Conservation (phyloP, 225 moss, liverwort and hornwort species). For the Sphagnum contortum region DNA sequence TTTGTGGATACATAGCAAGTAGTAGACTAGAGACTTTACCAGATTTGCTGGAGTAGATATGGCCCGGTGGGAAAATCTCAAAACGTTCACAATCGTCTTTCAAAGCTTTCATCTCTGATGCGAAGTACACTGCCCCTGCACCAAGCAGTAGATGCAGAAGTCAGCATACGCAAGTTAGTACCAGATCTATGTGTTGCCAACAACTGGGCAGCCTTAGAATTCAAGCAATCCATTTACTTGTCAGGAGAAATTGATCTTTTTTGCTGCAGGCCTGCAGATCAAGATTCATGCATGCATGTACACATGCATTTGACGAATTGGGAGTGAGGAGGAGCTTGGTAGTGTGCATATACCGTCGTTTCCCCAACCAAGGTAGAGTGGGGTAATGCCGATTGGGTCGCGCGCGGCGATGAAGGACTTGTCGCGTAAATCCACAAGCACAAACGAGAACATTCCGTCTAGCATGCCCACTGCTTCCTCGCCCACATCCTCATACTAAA, state of each 20-base stretch:
- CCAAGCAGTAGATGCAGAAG: not conserved
- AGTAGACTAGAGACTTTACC: slow-evolving; percentile 10
- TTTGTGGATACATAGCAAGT: too few relatives aligned
- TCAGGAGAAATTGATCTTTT: too few relatives aligned
- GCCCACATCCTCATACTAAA: slow-evolving; percentile 73
- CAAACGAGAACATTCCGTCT: slow-evolving; percentile 91
- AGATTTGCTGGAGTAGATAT: slow-evolving; percentile 76
- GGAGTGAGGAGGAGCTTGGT: too few relatives aligned
- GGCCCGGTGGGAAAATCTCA: slow-evolving; percentile 73
- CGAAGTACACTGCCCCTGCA: slow-evolving; percentile 70
- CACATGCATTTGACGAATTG: too few relatives aligned
- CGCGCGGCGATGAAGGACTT: slow-evolving; percentile 83
- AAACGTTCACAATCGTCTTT: slow-evolving; percentile 71
- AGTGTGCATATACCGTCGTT: slow-evolving; percentile 33
- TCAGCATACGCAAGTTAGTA: too few relatives aligned
- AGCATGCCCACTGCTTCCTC: slow-evolving; percentile 64
- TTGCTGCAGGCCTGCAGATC: too few relatives aligned
- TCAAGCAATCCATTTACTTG: too few relatives aligned
- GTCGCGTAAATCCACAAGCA: slow-evolving; percentile 72
- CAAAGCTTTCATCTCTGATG: slow-evolving; percentile 88
- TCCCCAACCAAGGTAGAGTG: slow-evolving; percentile 82
- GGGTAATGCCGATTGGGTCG: slow-evolving; percentile 83
- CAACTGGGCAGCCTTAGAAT: too few relatives aligned
- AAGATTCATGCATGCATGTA: too few relatives aligned
- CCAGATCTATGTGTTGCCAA: too few relatives aligned